Evolutionary conservation across 2,329 filamentous ascomycete species (phyloP), one percentile per base, ranked within the genome.

Genomic region (Trichoderma koningii): DNA sequence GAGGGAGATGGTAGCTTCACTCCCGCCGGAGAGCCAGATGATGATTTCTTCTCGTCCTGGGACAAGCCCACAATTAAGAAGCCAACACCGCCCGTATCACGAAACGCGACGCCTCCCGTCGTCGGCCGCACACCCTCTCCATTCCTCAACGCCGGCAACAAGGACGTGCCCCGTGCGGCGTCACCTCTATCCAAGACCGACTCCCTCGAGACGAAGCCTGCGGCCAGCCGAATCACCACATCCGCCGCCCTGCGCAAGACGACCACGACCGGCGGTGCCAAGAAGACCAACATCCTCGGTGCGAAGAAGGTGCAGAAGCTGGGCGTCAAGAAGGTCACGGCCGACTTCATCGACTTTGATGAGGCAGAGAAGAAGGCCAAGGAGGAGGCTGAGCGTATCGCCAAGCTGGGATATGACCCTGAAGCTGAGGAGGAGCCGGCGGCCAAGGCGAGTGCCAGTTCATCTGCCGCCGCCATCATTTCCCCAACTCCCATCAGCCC

Each of bases 11-110:
- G 86, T 69, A 82, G 87, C 44, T 87, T 84, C 69, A 96, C 92
- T 12, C 91, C 93, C n/a, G 85, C 90, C 52, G 90, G 88, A 70
- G 93, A 97, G 70, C 83, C 86, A 23, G 93, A 97, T 71, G 93
- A 97, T 73, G 95, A 98, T 76, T 99, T 99, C 83, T 99, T 99
- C 80, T 97, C 94, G 10, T 97, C 93, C 0, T 99, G 94, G 95
- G 95, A 98, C 75, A 97, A 98, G 81, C 95, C 95, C 23, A 87
- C 93, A 5, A 96, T 99, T 80, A 99, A 98, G 84, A 89, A 93
- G 71, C 94, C 94, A 42, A 97, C 92, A 69, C 96, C 96, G 70
- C 94, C 95, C 17, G 86, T 95, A 50, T 97, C 94, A 44, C 89
- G 95, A 73, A 95, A 92, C 50, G 89, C 87, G 59, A 98, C 95